phyloP scores from a whole-genome alignment of 2,329 filamentous ascomycete species.

The Teratosphaeria pseudoeucalypti region DNA sequence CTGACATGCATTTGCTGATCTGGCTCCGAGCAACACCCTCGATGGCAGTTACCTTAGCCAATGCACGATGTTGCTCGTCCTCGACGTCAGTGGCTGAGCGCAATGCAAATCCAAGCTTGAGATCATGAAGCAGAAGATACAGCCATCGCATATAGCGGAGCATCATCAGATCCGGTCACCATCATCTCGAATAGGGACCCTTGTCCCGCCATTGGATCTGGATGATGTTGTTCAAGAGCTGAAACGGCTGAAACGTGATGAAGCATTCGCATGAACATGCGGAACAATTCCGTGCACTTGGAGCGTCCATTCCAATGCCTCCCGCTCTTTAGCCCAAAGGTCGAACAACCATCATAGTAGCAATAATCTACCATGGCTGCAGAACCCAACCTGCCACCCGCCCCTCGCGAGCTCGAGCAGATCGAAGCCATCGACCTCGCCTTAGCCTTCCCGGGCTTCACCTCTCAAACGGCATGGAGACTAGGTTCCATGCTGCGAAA shows the following conservation, averaged over 20 bases:
- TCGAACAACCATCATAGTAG: neutral
- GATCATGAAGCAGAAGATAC: too few species aligned
- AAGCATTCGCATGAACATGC: neutral
- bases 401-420: constrained; percentile 27
- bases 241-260: neutral
- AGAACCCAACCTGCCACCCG: constrained; percentile 17
- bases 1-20: neutral
- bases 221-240: neutral
- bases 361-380: constrained; percentile 8
- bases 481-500: constrained; percentile 55
- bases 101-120: too few species aligned
- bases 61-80: neutral
- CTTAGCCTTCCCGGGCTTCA: constrained; percentile 47
- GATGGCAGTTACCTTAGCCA: too few species aligned
- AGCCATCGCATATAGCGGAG: too few species aligned
- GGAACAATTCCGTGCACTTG: neutral
- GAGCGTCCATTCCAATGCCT: neutral
- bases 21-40: too few species aligned
- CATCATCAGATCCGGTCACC: too few species aligned
- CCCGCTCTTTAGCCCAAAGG: neutral
- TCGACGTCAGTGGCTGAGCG: too few species aligned
- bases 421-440: constrained; percentile 33
- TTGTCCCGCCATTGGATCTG: neutral
- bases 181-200: too few species aligned
- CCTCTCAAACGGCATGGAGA: constrained; percentile 52